phyloP scores from a whole-genome alignment of 345 rosid genomes.

The Populus alba region DNA sequence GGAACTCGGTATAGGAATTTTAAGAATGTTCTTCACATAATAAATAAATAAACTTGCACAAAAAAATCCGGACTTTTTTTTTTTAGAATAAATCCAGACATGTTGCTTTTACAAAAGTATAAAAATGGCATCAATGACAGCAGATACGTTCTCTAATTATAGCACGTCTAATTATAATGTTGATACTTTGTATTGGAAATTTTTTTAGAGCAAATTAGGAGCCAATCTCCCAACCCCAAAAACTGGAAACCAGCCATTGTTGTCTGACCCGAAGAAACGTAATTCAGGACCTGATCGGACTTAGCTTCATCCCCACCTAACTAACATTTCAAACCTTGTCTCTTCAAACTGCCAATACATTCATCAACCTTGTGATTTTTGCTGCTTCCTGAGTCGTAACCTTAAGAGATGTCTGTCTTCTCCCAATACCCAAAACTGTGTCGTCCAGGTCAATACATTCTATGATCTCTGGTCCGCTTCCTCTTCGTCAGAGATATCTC shows the following conservation, averaged over 20 bases:
- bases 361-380: neutral
- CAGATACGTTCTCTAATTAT: neutral
- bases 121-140: neutral
- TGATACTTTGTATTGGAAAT: neutral
- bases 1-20: no score
- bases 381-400: neutral
- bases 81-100: neutral
- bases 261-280: neutral
- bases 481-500: neutral
- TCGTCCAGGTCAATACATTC: neutral
- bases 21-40: neutral
- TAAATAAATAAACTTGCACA: no score
- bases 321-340: neutral
- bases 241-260: neutral
- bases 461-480: no score
- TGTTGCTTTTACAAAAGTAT: neutral
- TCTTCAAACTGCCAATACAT: neutral
- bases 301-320: no score
- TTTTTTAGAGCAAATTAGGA: neutral
- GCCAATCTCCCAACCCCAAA: neutral
- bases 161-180: neutral
- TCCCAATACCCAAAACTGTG: neutral
- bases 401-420: no score
- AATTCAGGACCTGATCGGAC: neutral
- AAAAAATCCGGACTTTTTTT: neutral